Percentiles rank a stretch among this genome's conserved stretches.
phyloP scores from a whole-genome alignment of 345 rosid genomes.

The Lenwebbia sp. region DNA sequence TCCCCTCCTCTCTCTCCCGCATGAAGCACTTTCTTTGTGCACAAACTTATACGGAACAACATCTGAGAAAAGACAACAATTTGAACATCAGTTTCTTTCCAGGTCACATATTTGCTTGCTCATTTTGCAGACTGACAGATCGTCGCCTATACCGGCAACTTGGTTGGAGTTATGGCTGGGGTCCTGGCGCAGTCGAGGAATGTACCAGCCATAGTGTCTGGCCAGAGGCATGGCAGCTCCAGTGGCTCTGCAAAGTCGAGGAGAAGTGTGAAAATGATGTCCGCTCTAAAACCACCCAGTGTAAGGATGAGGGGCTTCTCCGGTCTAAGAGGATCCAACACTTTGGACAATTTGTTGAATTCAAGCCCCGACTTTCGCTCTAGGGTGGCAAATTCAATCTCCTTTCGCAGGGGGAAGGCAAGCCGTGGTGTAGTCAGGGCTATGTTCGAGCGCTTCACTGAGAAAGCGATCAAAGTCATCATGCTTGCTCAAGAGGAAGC shows the following conservation, averaged over 20 bases:
- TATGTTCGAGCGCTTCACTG: conserved; percentile 94
- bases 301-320: conserved; percentile 38
- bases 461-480: conserved; percentile 91
- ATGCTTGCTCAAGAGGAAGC: conserved; percentile 99
- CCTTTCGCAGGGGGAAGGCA: conserved; percentile 33
- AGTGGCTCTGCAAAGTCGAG: conserved; percentile 35
- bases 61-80: neutral
- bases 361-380: conserved; percentile 33
- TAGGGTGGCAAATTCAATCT: conserved; percentile 23
- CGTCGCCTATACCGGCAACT: neutral
- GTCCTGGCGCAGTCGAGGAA: conserved; percentile 44
- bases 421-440: conserved; percentile 47
- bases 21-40: neutral
- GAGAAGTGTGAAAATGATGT: conserved; percentile 35
- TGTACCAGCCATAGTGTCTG: conserved; percentile 25
- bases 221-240: conserved; percentile 26
- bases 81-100: neutral
- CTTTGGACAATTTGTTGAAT: conserved; percentile 25
- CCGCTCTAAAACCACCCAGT: conserved; percentile 16
- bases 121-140: neutral
- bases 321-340: conserved; percentile 47
- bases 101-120: neutral
- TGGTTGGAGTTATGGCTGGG: conserved; percentile 45
- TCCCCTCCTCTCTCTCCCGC: neutral
- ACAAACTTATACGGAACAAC: neutral